phyloP scores from a whole-genome alignment of 805 yeast species.

The Kazachstania martiniae region DNA sequence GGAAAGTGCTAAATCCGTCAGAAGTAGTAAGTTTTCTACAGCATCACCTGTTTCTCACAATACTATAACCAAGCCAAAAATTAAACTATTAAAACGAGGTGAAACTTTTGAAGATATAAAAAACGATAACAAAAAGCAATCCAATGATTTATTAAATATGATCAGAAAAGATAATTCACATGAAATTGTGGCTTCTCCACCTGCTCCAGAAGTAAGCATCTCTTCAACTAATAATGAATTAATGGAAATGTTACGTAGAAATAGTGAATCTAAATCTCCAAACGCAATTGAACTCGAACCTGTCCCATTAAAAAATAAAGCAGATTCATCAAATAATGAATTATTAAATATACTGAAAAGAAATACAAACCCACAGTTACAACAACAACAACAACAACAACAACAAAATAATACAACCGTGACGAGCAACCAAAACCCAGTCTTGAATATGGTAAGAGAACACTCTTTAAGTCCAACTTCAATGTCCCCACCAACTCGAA shows the following conservation, averaged over 20 bases:
- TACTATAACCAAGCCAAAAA: conserved; percentile 4
- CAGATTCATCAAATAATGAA: background rate
- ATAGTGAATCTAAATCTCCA: too few species aligned
- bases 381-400: background rate
- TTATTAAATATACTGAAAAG: background rate
- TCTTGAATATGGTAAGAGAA: too few species aligned
- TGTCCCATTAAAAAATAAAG: too few species aligned
- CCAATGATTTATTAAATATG: background rate
- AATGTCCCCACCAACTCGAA: too few species aligned
- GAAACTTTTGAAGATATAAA: conserved; percentile 19
- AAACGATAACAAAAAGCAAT: conserved; percentile 3
- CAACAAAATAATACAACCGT: too few species aligned
- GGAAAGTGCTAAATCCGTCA: conserved; percentile 10
- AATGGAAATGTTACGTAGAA: conserved; percentile 5
- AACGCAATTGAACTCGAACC: too few species aligned
- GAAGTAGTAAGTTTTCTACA: conserved; percentile 3
- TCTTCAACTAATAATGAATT: conserved; percentile 3
- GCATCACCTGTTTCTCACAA: conserved; percentile 1
- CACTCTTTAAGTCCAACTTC: too few species aligned
- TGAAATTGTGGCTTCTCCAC: too few species aligned
- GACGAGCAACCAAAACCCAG: too few species aligned
- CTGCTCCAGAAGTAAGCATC: background rate
- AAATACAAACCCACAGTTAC: background rate
- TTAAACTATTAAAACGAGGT: conserved; percentile 30
- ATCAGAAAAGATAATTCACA: too few species aligned